Evolutionary conservation across 257 asterid genomes (phyloP).

Genomic region (Mentha longifolia): DNA sequence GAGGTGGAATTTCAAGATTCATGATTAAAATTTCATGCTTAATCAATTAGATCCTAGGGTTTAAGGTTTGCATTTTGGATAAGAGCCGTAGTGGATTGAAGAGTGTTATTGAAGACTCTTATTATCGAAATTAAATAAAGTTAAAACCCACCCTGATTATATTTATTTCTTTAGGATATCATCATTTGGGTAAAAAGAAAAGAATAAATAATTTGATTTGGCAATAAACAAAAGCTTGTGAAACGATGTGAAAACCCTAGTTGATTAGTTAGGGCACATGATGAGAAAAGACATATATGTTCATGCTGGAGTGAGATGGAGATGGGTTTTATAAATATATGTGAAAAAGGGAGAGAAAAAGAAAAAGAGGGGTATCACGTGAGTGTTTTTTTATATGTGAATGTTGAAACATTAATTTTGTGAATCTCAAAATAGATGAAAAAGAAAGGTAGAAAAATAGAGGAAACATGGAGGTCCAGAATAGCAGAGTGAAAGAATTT

Average conservation of each 20-base stretch:
- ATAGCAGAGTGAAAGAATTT: not conserved
- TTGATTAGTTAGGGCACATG: not conserved
- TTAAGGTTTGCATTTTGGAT: too few relatives aligned
- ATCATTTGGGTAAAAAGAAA: not conserved
- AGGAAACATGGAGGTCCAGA: not conserved
- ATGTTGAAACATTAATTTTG: slow-evolving; percentile 11
- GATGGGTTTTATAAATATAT: not conserved
- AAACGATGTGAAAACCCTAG: not conserved
- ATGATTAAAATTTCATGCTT: too few relatives aligned
- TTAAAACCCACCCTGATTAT: not conserved
- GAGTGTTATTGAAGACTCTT: not conserved
- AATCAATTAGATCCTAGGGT: too few relatives aligned
- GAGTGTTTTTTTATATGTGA: not conserved
- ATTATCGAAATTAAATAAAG: too few relatives aligned
- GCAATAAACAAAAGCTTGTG: not conserved
- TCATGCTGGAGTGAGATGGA: not conserved
- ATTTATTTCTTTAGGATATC: not conserved
- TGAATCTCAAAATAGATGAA: not conserved
- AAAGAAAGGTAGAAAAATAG: not conserved
- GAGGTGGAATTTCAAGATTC: too few relatives aligned
- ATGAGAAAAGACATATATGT: not conserved
- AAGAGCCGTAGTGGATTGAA: not conserved
- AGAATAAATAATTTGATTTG: not conserved
- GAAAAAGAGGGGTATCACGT: not conserved
- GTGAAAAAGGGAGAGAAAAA: not conserved